These are phyloP conservation scores for Pseudogymnoascus sp. DNA, from an alignment of 2,329 filamentous ascomycete species.

Conservation along the genomic window DNA sequence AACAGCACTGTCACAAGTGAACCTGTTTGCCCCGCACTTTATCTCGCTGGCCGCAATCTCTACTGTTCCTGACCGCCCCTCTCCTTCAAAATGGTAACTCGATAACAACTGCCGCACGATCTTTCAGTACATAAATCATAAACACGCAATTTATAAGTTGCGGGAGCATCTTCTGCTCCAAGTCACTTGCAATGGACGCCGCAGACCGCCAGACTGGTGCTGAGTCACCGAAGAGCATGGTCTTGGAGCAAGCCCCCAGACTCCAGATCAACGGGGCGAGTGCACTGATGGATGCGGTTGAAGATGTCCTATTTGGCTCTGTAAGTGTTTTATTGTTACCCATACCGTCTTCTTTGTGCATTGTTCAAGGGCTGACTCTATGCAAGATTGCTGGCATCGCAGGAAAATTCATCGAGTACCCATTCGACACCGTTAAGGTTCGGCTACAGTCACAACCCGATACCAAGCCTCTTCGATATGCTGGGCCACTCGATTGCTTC, in stretches of 20 bases:
- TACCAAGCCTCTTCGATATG: conserved; percentile 72
- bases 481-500: conserved; percentile 88
- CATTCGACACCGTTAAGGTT: conserved; percentile 97
- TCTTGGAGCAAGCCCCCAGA: conserved; percentile 8
- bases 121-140: neutral
- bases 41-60: neutral
- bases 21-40: neutral
- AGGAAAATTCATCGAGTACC: conserved; percentile 96
- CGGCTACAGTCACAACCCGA: conserved; percentile 93
- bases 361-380: neutral
- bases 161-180: neutral
- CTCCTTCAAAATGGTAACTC: conserved; percentile 22
- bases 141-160: neutral
- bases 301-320: conserved; percentile 85
- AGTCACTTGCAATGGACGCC: conserved; percentile 6
- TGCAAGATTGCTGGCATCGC: conserved; percentile 69
- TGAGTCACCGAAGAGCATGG: conserved; percentile 6
- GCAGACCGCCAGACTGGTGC: neutral
- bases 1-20: neutral
- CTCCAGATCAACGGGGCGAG: conserved; percentile 4
- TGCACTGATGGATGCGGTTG: conserved; percentile 53
- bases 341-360: neutral
- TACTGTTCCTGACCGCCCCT: conserved; percentile 21
- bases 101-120: conserved; percentile 21
- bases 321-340: conserved; percentile 38